Evolutionary conservation across 495 filamentous ascomycete genomes (phyloP), one percentile per base, ranked within the genome.

Genomic region (Podospora comata): DNA sequence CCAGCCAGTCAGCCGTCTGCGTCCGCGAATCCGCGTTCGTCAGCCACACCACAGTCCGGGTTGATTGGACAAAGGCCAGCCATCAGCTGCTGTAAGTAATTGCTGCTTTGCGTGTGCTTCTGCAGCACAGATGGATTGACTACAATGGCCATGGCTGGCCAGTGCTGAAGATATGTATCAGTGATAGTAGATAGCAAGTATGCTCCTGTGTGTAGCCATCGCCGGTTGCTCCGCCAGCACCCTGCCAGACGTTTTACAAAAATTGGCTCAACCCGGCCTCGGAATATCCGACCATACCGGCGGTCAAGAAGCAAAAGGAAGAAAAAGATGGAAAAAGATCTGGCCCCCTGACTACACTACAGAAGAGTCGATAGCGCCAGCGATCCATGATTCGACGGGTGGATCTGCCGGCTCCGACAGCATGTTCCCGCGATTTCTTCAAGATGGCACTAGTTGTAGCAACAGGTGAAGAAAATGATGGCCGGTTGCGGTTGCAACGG

Each of bases 351-450:
- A 61, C 64, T 54, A 28, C 64, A 65, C 64, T 54, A 28, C 60
- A 65, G 7, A 4, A 32, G 60, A 44, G 54, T 62, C 62, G 54
- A 67, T 67, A 65, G 65, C 69, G 61, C 65, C 54, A 64, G 68
- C 61, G 55, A 70, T 65, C 65, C 60, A 62, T 70, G 65, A 68
- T 44, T 66, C 60, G 69, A 66, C 13, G 62, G 69, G 63, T 66
- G 69, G 62, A 63, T 19, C 69, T 64, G 9, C 65, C 65, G 58
- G 62, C 54, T 59, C 66, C 62, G 69, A 54, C 44, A 30, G 62
- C 55, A 39, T 44, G 65, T 48, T 66, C 26, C 68, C 68, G 56
- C 44, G 32, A 27, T 34, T 13, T 44, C 26, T 28, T 30, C 16
- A 61, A 18, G 23, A 28, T 28, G 16, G 30, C 30, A 28, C 59